Evolutionary conservation across 495 filamentous ascomycete species (phyloP), one percentile per base, ranked within the genome.

Genomic region (Neurospora terricola): DNA sequence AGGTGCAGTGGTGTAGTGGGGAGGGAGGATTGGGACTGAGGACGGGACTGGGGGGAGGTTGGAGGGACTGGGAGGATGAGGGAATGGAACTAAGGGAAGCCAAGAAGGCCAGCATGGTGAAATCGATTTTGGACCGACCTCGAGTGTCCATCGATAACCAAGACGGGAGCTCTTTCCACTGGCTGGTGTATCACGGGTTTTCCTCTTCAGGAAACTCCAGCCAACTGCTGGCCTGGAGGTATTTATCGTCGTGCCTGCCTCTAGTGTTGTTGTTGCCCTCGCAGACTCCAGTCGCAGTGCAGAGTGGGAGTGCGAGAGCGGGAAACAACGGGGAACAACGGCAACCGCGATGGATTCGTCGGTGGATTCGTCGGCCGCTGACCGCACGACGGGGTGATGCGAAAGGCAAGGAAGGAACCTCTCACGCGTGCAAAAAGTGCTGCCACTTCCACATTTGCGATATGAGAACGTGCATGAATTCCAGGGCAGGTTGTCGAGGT

Each of bases 101-200:
- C 70, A 72, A 72, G 70, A 72, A 37, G 70, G 42, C 16, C 36
- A 36, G 43, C 42, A 38, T 23, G 45, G 42, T 37, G 34, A 38
- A 59, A 72, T 42, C 21, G 42, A 45, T 16, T 30, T 34, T 27
- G 40, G 23, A 43, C 36, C 70, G n/a, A n/a, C n/a, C n/a, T n/a
- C n/a, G n/a, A 71, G 39, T 16, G 70, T 48, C 70, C 37, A 34
- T 27, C 27, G 37, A 34, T 39, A 38, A 21, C 38, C 21, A 30
- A 23, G 72, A 66, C 14, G 39, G 62, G 42, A 69, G 34, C 38
- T 70, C 42, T 48, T 73, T 70, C 72, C 72, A 69, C 18, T 69
- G 38, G 54, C 30, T 38, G 37, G 27, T 54, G 43, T 45, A 45
- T 38, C n/a, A 37, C 68, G 72, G 54, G 54, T 8, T 66, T 66